Evolutionary conservation across 2,329 filamentous ascomycete species (phyloP), one percentile per base, ranked within the genome.

Genomic region (Rhexocercosporidium sp.): DNA sequence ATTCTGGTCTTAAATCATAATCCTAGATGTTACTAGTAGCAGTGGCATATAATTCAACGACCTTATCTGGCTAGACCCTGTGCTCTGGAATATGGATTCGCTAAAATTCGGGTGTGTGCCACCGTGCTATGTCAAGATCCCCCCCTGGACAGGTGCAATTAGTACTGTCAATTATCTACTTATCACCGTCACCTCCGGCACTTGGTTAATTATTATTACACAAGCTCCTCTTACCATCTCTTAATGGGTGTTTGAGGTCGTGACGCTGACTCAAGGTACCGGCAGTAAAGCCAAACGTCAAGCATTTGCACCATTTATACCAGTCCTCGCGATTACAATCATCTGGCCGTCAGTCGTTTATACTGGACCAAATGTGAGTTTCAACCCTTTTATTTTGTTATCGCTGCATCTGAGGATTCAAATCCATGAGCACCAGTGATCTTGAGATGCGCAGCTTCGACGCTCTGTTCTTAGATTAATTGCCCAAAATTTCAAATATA

Each of bases 1-100:
- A 5, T 46, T 31, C 16, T 78, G 76, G 77, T 74, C 72, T 8
- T 75, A 78, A 44, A 68, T 78, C n/a, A 25, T 5, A 4, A 11
- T 49, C 18, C n/a, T 18, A 8, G n/a, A 22, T 25, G 12, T 22
- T 12, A n/a, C n/a, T n/a, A 1, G 20, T 7, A 25, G n/a, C 46
- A 49, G 3, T 14, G 39, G 18, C 39, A 4, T 12, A 44, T 16
- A 44, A 8, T 44, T 44, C 41, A 9, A 20, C 11, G 41, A 44
- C 3, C 16, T 44, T n/a, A 18, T 20, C 4, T 44, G 41, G 41
- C 18, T 44, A 3, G 41, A 44, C 12, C n/a, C 41, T 1, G 16
- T 3, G 3, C 1, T 44, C 4, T 44, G 41, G 41, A 18, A 44
- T 3, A 44, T 44, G 41, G 41, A 44, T 3, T 6, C 18, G 41